Conservation (phyloP, 192 early-diverging fungal species). For the Linnemannia elongata region DNA sequence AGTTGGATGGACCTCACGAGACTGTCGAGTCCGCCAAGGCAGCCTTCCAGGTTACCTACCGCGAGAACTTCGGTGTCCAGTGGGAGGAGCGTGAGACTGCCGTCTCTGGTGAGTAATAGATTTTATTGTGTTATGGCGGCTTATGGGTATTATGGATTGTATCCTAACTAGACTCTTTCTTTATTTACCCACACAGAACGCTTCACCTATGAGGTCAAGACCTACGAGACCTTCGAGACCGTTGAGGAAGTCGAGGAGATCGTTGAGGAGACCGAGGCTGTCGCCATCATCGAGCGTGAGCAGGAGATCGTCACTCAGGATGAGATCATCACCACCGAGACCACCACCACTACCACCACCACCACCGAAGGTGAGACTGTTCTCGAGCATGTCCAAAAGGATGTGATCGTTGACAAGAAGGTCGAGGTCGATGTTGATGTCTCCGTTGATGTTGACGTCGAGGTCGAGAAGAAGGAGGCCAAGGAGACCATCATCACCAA, state of each 20-base stretch:
- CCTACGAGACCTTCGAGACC: slow-evolving; percentile 21
- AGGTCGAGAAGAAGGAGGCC: too few species aligned
- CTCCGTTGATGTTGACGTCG: too few species aligned
- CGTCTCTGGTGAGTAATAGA: slow-evolving; percentile 1
- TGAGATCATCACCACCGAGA: too few species aligned
- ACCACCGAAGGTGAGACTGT: too few species aligned
- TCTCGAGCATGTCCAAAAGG: too few species aligned
- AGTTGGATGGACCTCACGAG: slow-evolving; percentile 13
- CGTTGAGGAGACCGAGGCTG: slow-evolving; percentile 8
- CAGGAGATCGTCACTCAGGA: background rate
- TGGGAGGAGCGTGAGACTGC: slow-evolving; percentile 14
- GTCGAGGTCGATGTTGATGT: too few species aligned
- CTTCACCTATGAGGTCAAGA: slow-evolving; percentile 9
- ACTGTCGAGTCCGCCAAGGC: slow-evolving; percentile 26
- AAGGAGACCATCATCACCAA: too few species aligned
- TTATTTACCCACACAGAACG: background rate
- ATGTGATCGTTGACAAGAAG: too few species aligned
- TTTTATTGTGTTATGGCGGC: too few species aligned
- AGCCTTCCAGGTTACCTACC: slow-evolving; percentile 11
- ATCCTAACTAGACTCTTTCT: too few species aligned
- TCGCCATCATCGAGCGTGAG: slow-evolving; percentile 14
- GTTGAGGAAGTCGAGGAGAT: slow-evolving; percentile 20
- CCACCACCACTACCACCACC: too few species aligned
- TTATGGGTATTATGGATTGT: too few species aligned
- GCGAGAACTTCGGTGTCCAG: slow-evolving; percentile 5